Evolutionary conservation across 129 eudicot species (phyloP).

Genomic region (Centrapalus pauciflorus): DNA sequence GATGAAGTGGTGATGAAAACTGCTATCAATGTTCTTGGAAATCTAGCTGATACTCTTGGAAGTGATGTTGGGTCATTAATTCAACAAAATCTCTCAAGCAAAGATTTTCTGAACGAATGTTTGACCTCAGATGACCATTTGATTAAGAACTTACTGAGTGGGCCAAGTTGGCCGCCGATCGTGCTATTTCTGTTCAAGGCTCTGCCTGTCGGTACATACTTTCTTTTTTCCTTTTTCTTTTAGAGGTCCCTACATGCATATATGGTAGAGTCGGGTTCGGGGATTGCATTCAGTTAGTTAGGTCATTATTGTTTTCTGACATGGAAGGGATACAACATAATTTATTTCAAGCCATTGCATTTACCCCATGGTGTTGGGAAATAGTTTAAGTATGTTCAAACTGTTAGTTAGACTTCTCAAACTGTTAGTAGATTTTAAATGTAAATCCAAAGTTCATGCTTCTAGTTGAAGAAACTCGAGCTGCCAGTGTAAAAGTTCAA

Average conservation of each 20-base stretch:
- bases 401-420: too few relatives aligned
- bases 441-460: too few relatives aligned
- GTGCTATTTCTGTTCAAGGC: conserved; percentile 77
- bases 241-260: conserved; percentile 82
- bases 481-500: too few relatives aligned
- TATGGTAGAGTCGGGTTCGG: conserved; percentile 64
- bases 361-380: conserved; percentile 57
- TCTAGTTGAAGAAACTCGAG: too few relatives aligned
- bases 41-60: conserved; percentile 94
- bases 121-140: conserved; percentile 85
- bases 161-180: conserved; percentile 81
- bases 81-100: conserved; percentile 86
- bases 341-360: conserved; percentile 74
- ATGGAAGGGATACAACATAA: conserved; percentile 41
- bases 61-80: conserved; percentile 73
- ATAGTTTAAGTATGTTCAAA: too few relatives aligned
- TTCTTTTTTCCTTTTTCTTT: conserved; percentile 15
- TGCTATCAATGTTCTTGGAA: conserved; percentile 94
- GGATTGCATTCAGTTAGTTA: conserved; percentile 56
- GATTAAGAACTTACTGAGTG: conserved; percentile 90
- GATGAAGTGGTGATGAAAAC: conserved; percentile 94
- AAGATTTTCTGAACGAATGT: conserved; percentile 79
- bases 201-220: conserved; percentile 49
- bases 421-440: too few relatives aligned
- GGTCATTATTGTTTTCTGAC: conserved; percentile 59